Percentiles rank a stretch among this genome's conserved stretches.
Conservation (phyloP, 371 early-diverging fungal species). For the Scutellospora calospora region DNA sequence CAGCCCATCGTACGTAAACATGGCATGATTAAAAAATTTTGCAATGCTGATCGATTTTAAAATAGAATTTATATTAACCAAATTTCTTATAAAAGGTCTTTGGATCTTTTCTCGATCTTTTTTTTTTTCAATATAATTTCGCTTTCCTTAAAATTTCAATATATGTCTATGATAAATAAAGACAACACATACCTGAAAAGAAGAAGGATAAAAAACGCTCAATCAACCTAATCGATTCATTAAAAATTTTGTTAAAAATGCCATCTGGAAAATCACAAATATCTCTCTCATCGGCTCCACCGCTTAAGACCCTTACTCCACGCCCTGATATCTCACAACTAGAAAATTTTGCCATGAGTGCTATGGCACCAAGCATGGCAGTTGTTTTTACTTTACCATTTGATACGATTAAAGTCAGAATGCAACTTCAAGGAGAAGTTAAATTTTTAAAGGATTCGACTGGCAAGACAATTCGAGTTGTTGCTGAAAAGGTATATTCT, state of each 20-base stretch:
- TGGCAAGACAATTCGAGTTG: conserved; percentile 8
- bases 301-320: conserved; percentile 32
- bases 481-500: conserved; percentile 12
- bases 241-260: neutral
- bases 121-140: neutral
- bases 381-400: conserved; percentile 54
- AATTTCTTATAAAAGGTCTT: too few relatives aligned
- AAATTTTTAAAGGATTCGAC: conserved; percentile 5
- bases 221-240: too few relatives aligned
- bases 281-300: conserved; percentile 36
- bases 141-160: too few relatives aligned
- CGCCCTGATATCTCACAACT: conserved; percentile 29
- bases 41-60: too few relatives aligned
- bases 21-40: too few relatives aligned
- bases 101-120: too few relatives aligned
- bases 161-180: neutral
- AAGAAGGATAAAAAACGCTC: neutral
- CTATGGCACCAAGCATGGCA: conserved; percentile 40
- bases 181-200: neutral
- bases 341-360: conserved; percentile 36
- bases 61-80: too few relatives aligned
- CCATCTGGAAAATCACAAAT: neutral
- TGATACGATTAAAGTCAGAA: conserved; percentile 72
- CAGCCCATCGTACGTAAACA: too few relatives aligned
- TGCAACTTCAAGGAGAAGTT: conserved; percentile 70